phyloP scores from a whole-genome alignment of 257 asterid genomes.

The Plantago major region DNA sequence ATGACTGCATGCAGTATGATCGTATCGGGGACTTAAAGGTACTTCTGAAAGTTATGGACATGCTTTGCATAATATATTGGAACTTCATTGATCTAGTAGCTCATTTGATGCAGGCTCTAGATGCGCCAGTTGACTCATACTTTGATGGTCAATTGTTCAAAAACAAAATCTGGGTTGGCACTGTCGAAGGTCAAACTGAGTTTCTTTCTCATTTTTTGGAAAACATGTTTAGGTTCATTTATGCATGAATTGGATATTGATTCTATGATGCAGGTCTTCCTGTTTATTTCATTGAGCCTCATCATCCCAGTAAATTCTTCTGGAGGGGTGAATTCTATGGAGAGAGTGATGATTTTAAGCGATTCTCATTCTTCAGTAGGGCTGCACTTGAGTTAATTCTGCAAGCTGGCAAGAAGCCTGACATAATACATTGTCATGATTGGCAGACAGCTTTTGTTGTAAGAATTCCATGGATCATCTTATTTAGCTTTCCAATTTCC shows the following conservation, averaged over 20 bases:
- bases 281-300: constrained; percentile 95
- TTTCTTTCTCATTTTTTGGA: constrained; percentile 5
- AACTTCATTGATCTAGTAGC: constrained; percentile 15
- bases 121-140: constrained; percentile 79
- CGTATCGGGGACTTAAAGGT: constrained; percentile 67
- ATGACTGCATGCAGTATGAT: constrained; percentile 85
- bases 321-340: constrained; percentile 96
- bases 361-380: constrained; percentile 98
- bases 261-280: constrained; percentile 68
- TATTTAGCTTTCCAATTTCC: constrained; percentile 14
- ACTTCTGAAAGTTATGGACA: constrained; percentile 16
- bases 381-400: constrained; percentile 92
- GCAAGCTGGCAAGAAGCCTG: constrained; percentile 90
- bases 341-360: constrained; percentile 85
- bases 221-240: constrained; percentile 20
- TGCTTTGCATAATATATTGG: constrained; percentile 5
- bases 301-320: constrained; percentile 80
- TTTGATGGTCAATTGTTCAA: constrained; percentile 79
- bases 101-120: constrained; percentile 60
- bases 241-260: constrained; percentile 21
- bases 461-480: constrained; percentile 24
- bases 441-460: constrained; percentile 99
- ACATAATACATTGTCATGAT: constrained; percentile 94
- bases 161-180: constrained; percentile 93
- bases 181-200: constrained; percentile 68